These are phyloP conservation scores for Basipetospora sp. DNA, from an alignment of 2,329 filamentous ascomycete genomes.

Conservation along the genomic window DNA sequence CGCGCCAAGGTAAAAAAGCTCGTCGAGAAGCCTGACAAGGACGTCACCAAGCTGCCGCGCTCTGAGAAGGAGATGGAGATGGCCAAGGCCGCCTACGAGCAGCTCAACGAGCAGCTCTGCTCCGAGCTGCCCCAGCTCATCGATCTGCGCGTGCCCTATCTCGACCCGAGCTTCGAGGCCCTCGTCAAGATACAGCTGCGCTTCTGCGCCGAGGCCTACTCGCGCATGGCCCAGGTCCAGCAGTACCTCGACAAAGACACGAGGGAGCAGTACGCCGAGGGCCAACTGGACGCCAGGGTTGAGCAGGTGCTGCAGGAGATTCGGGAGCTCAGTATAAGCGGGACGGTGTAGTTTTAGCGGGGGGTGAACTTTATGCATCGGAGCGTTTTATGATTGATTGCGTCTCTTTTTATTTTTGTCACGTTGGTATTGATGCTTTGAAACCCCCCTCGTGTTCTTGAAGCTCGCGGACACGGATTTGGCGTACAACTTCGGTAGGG, in stretches of 20 bases:
- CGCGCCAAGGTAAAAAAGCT: slow-evolving; percentile 93
- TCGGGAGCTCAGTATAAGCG: slow-evolving; percentile 82
- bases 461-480: no score
- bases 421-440: no score
- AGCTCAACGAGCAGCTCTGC: slow-evolving; percentile 90
- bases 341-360: slow-evolving; percentile 50
- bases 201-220: slow-evolving; percentile 96
- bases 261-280: slow-evolving; percentile 86
- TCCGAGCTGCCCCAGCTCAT: slow-evolving; percentile 89
- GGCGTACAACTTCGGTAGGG: no score
- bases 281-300: slow-evolving; percentile 77
- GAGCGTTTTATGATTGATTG: no score
- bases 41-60: slow-evolving; percentile 86
- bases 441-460: no score
- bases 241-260: slow-evolving; percentile 95
- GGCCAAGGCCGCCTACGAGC: slow-evolving; percentile 84
- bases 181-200: slow-evolving; percentile 96
- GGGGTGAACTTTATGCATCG: no score
- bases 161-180: slow-evolving; percentile 93
- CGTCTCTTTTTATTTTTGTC: no score
- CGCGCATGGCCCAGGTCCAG: slow-evolving; percentile 95
- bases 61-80: slow-evolving; percentile 94
- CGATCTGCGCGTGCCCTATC: slow-evolving; percentile 87
- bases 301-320: slow-evolving; percentile 97
- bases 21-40: slow-evolving; percentile 96